Evolutionary conservation across 2,329 filamentous ascomycete species (phyloP).

Genomic region (Xylariaceae sp.): DNA sequence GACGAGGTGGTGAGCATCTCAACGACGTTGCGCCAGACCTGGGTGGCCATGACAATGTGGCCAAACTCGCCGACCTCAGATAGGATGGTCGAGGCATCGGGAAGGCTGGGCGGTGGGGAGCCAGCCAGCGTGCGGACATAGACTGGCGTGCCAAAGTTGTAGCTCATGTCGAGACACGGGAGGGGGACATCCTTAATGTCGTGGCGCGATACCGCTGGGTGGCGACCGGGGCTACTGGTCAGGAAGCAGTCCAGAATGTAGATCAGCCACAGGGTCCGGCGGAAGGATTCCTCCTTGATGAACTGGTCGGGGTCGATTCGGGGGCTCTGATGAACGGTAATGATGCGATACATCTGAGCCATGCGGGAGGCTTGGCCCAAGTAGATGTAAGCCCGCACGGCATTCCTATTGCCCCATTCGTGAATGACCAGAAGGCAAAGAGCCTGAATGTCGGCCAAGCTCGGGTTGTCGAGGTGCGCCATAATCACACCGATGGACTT

Average conservation of each 20-base stretch:
- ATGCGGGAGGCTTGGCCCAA: slow-evolving; percentile 56
- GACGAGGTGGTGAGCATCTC: slow-evolving; percentile 51
- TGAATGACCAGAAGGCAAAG: slow-evolving; percentile 55
- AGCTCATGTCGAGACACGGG: slow-evolving; percentile 55
- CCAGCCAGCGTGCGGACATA: slow-evolving; percentile 48
- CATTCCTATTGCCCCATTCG: slow-evolving; percentile 55
- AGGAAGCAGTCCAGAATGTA: slow-evolving; percentile 57
- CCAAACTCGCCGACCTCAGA: slow-evolving; percentile 54
- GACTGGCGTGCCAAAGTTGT: slow-evolving; percentile 53
- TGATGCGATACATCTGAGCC: slow-evolving; percentile 56
- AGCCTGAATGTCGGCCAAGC: slow-evolving; percentile 53
- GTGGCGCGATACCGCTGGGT: slow-evolving; percentile 45
- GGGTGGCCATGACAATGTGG: slow-evolving; percentile 52
- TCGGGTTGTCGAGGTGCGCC: slow-evolving; percentile 51
- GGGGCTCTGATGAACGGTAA: slow-evolving; percentile 46
- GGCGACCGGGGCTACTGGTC: slow-evolving; percentile 53
- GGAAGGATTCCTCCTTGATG: slow-evolving; percentile 53
- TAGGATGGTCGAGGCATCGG: slow-evolving; percentile 30
- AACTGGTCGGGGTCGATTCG: slow-evolving; percentile 49
- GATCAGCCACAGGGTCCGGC: slow-evolving; percentile 54
- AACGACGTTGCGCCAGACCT: slow-evolving; percentile 55
- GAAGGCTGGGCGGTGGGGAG: slow-evolving; percentile 28
- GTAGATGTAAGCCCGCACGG: slow-evolving; percentile 56
- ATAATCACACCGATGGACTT: slow-evolving; percentile 52
- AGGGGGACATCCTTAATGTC: slow-evolving; percentile 49